These are phyloP conservation scores for Alternaria arbusti DNA, from an alignment of 2,329 filamentous ascomycete genomes.

Conservation along the genomic window DNA sequence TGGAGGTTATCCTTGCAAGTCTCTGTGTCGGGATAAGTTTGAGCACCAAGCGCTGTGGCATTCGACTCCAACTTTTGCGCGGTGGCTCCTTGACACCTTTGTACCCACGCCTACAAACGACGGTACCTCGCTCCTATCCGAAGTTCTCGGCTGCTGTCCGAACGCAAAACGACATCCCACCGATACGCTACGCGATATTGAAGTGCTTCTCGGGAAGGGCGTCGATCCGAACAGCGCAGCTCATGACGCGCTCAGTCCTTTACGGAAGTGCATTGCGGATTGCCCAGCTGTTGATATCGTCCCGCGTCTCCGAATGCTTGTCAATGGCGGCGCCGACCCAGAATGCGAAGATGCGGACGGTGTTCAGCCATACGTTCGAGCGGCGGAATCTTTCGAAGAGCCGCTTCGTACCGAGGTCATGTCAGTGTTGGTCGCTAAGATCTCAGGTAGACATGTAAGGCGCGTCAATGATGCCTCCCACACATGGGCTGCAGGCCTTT, in stretches of 20 bases:
- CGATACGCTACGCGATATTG: conserved; percentile 40
- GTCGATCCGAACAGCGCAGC: conserved; percentile 35
- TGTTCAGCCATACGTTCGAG: conserved; percentile 31
- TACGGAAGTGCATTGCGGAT: conserved; percentile 35
- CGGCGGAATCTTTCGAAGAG: conserved; percentile 35
- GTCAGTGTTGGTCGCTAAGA: conserved; percentile 31
- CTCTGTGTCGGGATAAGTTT: conserved; percentile 27
- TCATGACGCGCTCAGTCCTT: conserved; percentile 23
- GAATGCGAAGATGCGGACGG: conserved; percentile 29
- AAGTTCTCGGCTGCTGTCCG: conserved; percentile 39
- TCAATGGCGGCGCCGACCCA: conserved; percentile 41
- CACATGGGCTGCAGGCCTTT: conserved; percentile 28
- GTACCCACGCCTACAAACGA: conserved; percentile 11
- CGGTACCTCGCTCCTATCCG: conserved; percentile 33
- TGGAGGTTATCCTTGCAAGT: conserved; percentile 29
- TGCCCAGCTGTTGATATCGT: conserved; percentile 39
- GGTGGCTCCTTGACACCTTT: conserved; percentile 32
- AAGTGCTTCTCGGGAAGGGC: conserved; percentile 34
- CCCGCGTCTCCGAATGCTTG: conserved; percentile 28
- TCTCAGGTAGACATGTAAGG: conserved; percentile 21
- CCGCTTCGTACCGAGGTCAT: conserved; percentile 34
- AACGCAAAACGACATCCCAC: conserved; percentile 39
- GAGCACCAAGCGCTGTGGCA: conserved; percentile 45
- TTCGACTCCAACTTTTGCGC: conserved; percentile 32
- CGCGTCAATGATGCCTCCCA: conserved; percentile 15